Conservation (phyloP, 225 moss, liverwort and hornwort species). For the Asterella californica region DNA sequence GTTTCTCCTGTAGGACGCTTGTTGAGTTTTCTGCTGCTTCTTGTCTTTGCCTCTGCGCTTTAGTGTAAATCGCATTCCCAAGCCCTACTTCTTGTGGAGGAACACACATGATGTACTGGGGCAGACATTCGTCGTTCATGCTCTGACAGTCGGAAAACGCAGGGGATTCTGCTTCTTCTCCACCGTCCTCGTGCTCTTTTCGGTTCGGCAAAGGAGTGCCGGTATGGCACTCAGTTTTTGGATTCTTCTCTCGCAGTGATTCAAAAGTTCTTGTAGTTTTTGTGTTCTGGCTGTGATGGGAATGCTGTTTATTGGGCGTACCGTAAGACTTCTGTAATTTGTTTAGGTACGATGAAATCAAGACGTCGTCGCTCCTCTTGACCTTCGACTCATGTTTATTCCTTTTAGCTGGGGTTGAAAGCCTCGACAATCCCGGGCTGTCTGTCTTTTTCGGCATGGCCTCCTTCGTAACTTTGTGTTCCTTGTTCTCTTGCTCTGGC, state of each 20-base stretch:
- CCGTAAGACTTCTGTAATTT: constrained; percentile 41
- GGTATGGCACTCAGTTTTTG: neutral
- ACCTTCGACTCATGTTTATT: constrained; percentile 15
- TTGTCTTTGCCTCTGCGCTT: constrained; percentile 19
- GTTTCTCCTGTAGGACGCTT: constrained; percentile 21
- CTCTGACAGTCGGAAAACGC: constrained; percentile 22
- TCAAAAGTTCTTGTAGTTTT: neutral
- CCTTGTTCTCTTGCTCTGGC: neutral
- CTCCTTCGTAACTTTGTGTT: neutral
- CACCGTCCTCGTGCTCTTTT: neutral
- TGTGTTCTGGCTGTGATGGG: neutral
- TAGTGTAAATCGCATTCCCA: constrained; percentile 15
- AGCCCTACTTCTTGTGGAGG: neutral
- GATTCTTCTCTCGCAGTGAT: neutral
- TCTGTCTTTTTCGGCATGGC: neutral
- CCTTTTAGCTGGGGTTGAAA: constrained; percentile 30
- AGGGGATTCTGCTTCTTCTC: constrained; percentile 3
- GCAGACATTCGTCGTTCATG: constrained; percentile 7
- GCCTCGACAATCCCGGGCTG: constrained; percentile 7
- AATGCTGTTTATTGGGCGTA: constrained; percentile 14
- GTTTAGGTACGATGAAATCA: constrained; percentile 36
- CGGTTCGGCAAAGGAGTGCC: neutral
- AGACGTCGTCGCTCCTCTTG: constrained; percentile 34
- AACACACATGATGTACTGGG: constrained; percentile 33
- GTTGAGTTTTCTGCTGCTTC: constrained; percentile 7